These are phyloP conservation scores for Hippophae rhamnoides DNA, from an alignment of 306 rosid genomes.

Conservation along the genomic window DNA sequence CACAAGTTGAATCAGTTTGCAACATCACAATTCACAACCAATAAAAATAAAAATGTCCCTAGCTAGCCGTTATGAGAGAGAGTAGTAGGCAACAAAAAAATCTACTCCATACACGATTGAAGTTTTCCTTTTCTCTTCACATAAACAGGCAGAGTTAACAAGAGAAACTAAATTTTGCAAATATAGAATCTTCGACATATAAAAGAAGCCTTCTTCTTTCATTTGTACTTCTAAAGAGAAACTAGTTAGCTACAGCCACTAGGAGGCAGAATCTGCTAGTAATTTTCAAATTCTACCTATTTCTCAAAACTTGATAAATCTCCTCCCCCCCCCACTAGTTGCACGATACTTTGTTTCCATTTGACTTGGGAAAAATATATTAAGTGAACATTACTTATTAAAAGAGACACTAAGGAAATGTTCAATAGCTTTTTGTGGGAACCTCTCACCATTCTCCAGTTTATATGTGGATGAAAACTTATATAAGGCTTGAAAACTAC, in stretches of 20 bases:
- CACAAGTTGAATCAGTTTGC: constrained; percentile 1
- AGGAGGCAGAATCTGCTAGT: no score
- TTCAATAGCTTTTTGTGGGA: background rate
- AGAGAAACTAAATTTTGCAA: background rate
- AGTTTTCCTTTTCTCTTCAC: background rate
- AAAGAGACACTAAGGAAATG: no score
- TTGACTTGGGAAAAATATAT: no score
- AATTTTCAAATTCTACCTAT: no score
- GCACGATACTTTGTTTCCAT: no score
- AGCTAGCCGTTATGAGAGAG: no score
- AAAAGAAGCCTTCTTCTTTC: background rate
- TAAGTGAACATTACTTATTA: no score
- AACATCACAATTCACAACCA: background rate
- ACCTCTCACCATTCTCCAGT: background rate
- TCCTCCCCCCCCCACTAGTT: no score
- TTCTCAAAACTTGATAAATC: no score
- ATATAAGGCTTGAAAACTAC: background rate
- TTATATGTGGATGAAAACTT: background rate
- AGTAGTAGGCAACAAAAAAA: background rate
- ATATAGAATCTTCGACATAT: background rate
- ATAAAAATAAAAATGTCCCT: no score
- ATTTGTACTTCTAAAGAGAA: no score
- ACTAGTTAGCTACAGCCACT: no score
- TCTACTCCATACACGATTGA: background rate
- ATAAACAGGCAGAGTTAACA: background rate